These are phyloP conservation scores for Benincasa hispida DNA, from an alignment of 306 rosid species.

Conservation along the genomic window DNA sequence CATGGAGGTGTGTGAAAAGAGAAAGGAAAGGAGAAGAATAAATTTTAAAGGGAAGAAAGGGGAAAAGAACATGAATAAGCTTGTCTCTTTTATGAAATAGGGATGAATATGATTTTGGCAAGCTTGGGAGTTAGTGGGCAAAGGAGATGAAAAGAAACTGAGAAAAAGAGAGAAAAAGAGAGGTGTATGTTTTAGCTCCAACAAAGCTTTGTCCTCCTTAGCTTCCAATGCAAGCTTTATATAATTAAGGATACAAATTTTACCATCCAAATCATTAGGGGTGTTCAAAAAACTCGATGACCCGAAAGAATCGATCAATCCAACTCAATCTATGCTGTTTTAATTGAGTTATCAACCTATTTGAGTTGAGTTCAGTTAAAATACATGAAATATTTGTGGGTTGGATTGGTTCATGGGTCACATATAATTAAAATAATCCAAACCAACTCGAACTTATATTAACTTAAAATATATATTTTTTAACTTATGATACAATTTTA, in stretches of 20 bases:
- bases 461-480: no score
- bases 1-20: background rate
- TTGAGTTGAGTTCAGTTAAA: no score
- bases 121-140: background rate
- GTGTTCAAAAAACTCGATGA: no score
- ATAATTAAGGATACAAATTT: background rate
- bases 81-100: background rate
- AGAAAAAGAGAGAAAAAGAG: background rate
- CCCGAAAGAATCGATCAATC: no score
- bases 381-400: no score
- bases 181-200: background rate
- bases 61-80: background rate
- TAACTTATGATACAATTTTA: no score
- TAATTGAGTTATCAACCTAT: no score
- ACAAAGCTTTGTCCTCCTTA: background rate
- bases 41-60: background rate
- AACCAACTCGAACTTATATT: no score
- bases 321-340: no score
- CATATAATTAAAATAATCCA: no score
- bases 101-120: background rate
- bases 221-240: background rate
- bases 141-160: background rate
- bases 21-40: background rate
- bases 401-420: no score
- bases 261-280: no score